Evolutionary conservation across 75 land plant genomes (phyloP).

Genomic region (Gnetum montanum): DNA sequence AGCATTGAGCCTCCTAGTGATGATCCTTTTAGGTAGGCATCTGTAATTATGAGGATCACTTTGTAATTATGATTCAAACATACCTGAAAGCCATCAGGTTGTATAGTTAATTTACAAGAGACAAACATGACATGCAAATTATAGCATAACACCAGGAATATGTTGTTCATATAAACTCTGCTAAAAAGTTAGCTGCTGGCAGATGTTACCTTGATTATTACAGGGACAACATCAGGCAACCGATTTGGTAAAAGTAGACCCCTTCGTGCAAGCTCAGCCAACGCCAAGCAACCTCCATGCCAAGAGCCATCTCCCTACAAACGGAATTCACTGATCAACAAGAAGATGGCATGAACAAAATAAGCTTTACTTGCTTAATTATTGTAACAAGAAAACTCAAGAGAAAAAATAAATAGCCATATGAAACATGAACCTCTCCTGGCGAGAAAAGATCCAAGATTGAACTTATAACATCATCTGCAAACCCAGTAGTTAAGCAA

Average conservation of each 20-base stretch:
- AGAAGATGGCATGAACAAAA: neutral
- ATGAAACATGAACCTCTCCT: constrained; percentile 35
- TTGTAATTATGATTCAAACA: too few relatives aligned
- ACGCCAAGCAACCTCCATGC: constrained; percentile 99
- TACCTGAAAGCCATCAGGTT: too few relatives aligned
- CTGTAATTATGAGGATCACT: too few relatives aligned
- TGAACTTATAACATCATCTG: constrained; percentile 87
- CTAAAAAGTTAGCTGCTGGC: neutral
- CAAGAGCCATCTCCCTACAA: constrained; percentile 98
- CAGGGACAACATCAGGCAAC: constrained; percentile 81
- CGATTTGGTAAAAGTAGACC: constrained; percentile 85
- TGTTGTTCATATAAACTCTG: too few relatives aligned
- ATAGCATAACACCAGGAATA: too few relatives aligned
- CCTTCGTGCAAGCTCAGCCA: constrained; percentile 98
- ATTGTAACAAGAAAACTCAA: too few relatives aligned
- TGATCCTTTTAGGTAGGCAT: too few relatives aligned
- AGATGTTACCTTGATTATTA: constrained; percentile 60
- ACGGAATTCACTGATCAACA: too few relatives aligned
- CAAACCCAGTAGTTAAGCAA: constrained; percentile 55
- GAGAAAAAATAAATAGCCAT: neutral
- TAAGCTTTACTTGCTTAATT: too few relatives aligned
- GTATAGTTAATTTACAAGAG: too few relatives aligned
- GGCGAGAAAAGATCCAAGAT: constrained; percentile 81
- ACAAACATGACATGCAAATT: too few relatives aligned
- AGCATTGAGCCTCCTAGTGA: too few relatives aligned